Percentiles rank a stretch among this genome's conserved stretches.
phyloP scores from a whole-genome alignment of 1,139 yeast genomes.

The Geotrichum histeridarum region DNA sequence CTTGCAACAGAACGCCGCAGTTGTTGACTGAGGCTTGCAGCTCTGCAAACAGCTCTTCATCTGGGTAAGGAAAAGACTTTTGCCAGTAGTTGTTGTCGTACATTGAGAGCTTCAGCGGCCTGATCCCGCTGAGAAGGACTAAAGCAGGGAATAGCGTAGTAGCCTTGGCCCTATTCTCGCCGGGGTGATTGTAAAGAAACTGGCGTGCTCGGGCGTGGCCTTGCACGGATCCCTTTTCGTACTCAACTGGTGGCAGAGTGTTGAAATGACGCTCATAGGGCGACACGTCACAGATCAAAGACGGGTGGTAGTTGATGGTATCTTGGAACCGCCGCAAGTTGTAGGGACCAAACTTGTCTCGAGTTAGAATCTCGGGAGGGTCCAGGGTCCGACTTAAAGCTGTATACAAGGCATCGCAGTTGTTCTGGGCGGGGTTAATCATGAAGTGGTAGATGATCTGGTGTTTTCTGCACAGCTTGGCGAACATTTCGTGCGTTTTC shows the following conservation, averaged over 20 bases:
- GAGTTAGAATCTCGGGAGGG: too few species aligned
- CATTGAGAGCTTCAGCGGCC: neutral
- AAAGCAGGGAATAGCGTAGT: neutral
- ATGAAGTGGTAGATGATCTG: too few species aligned
- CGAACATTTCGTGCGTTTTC: too few species aligned
- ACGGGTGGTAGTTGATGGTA: neutral
- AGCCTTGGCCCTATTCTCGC: neutral
- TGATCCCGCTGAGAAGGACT: neutral
- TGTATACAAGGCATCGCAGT: too few species aligned
- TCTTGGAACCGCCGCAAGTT: neutral
- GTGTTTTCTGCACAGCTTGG: too few species aligned
- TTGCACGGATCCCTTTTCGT: neutral
- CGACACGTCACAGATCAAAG: neutral
- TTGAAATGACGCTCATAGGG: slow-evolving; percentile 3
- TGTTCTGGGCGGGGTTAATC: too few species aligned
- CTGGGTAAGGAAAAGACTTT: neutral
- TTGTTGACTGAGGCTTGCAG: neutral
- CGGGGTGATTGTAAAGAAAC: too few species aligned
- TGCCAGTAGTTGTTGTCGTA: neutral
- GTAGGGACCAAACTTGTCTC: neutral
- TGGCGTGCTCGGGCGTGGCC: neutral
- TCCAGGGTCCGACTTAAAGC: too few species aligned
- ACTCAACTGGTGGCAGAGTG: neutral
- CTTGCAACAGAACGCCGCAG: neutral
- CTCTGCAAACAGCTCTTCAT: neutral